phyloP scores from a whole-genome alignment of 129 eudicot genomes.

The Escallonia rubra region DNA sequence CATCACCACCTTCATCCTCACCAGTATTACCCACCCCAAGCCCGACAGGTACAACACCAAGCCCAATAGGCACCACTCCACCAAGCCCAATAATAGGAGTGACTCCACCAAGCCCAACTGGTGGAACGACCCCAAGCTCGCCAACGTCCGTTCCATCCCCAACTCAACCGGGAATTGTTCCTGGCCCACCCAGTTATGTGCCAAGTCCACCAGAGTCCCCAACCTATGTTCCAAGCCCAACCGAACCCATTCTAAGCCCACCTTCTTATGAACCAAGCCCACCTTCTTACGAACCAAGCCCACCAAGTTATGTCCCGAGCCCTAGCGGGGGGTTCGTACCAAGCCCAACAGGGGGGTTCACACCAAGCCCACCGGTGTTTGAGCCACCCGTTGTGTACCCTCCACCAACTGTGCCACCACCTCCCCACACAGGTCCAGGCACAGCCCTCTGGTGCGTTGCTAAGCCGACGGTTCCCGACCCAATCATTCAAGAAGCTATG shows the following conservation, averaged over 20 bases:
- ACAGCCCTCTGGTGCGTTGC: constrained; percentile 55
- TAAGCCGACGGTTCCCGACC: constrained; percentile 56
- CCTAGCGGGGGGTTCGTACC: constrained; percentile 52
- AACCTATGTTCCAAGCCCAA: constrained; percentile 27
- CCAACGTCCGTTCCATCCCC: constrained; percentile 8
- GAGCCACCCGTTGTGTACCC: constrained; percentile 82
- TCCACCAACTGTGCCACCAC: constrained; percentile 44
- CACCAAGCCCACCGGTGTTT: constrained; percentile 56
- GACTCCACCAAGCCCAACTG: constrained; percentile 18
- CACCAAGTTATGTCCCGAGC: constrained; percentile 44
- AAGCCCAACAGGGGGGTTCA: constrained; percentile 35
- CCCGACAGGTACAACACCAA: constrained; percentile 14
- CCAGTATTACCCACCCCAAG: constrained; percentile 19
- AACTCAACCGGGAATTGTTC: constrained; percentile 5
- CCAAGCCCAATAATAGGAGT: constrained; percentile 13
- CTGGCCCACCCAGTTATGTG: constrained; percentile 9
- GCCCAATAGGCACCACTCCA: constrained; percentile 24
- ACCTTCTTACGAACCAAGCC: constrained; percentile 22
- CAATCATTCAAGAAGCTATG: constrained; percentile 58
- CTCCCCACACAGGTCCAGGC: constrained; percentile 21
- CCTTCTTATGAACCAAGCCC: constrained; percentile 23
- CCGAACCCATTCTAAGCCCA: constrained; percentile 19
- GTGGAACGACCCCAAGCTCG: constrained; percentile 7
- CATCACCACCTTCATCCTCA: constrained; percentile 14
- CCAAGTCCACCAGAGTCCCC: constrained; percentile 35